A percentile compares a stretch with the other conserved stretches of the same genome.
Conservation (phyloP, 352 stramenopile genomes). For the Phytophthora pinifolia region DNA sequence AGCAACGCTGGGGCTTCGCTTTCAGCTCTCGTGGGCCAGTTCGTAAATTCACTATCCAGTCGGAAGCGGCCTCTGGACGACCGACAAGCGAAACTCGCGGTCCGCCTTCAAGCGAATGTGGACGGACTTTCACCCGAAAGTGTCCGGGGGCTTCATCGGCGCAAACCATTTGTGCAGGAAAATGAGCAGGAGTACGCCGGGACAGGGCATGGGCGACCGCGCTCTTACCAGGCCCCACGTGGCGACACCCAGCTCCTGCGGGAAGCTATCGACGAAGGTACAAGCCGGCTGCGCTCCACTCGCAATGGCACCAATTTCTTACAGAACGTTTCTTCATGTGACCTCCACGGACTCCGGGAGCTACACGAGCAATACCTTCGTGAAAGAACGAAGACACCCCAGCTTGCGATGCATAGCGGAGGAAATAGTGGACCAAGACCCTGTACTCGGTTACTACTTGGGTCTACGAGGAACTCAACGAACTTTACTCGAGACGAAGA, state of each 20-base stretch:
- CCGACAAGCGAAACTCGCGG: conserved; percentile 52
- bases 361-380: conserved; percentile 38
- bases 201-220: conserved; percentile 8
- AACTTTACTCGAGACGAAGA: conserved; percentile 14
- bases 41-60: conserved; percentile 20
- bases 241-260: conserved; percentile 43
- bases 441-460: conserved; percentile 5
- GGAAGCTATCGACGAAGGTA: conserved; percentile 53
- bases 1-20: conserved; percentile 1
- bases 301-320: conserved; percentile 56
- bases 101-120: conserved; percentile 47
- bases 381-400: conserved; percentile 10
- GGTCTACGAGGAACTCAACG: background rate
- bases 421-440: background rate
- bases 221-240: conserved; percentile 6
- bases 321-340: conserved; percentile 29
- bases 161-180: conserved; percentile 6
- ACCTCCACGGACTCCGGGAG: conserved; percentile 34
- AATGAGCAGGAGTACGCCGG: background rate
- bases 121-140: conserved; percentile 54
- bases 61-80: conserved; percentile 45
- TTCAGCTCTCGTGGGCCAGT: conserved; percentile 22
- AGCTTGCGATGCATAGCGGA: background rate
- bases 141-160: conserved; percentile 28
- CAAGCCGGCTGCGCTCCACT: conserved; percentile 42